A percentile compares a stretch with the other conserved stretches of the same genome.
phyloP scores from a whole-genome alignment of 768 basidiomycete species.

The Tremella mesenterica region DNA sequence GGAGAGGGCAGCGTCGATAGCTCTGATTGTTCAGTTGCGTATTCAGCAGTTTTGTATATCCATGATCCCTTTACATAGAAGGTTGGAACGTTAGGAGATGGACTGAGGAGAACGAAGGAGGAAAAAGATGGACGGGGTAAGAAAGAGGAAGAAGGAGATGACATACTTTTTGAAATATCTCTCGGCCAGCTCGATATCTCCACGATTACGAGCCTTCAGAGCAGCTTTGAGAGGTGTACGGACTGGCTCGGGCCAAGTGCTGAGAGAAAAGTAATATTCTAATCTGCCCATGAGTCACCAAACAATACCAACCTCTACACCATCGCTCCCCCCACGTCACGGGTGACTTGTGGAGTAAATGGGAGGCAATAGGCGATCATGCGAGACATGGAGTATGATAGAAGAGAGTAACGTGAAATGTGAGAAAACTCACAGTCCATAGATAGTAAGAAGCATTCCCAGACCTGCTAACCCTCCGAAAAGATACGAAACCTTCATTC shows the following conservation, averaged over 20 bases:
- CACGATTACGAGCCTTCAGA: slow-evolving; percentile 34
- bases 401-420: neutral
- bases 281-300: slow-evolving; percentile 16
- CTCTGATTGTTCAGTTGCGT: slow-evolving; percentile 16
- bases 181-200: slow-evolving; percentile 32
- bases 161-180: slow-evolving; percentile 35
- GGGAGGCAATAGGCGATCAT: too few species aligned
- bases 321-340: neutral
- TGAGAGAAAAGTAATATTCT: slow-evolving; percentile 38
- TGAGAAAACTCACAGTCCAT: slow-evolving; percentile 33
- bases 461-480: slow-evolving; percentile 38
- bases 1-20: slow-evolving; percentile 32
- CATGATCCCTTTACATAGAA: neutral
- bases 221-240: slow-evolving; percentile 38
- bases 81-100: neutral
- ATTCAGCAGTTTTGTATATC: neutral
- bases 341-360: too few species aligned
- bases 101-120: neutral
- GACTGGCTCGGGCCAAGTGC: slow-evolving; percentile 39
- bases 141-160: neutral
- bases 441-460: slow-evolving; percentile 40
- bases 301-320: neutral
- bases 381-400: neutral
- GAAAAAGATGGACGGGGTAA: neutral
- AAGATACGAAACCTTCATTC: slow-evolving; percentile 26